phyloP scores from a whole-genome alignment of 2,329 filamentous ascomycete species.

The Remersonia thermophila region DNA sequence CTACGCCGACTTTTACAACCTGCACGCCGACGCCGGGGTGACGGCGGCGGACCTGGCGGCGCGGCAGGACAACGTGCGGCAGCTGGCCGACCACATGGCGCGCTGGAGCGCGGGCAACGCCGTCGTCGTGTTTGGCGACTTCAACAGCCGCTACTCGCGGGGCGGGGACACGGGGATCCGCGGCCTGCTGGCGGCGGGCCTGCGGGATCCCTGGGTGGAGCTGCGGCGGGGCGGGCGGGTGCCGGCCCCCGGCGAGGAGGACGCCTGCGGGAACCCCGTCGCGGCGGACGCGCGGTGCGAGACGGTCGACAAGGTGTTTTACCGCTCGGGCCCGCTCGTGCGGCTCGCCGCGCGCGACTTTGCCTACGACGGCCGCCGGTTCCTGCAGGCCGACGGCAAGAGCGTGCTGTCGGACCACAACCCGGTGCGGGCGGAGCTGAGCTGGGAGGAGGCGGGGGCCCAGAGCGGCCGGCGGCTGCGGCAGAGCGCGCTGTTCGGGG shows the following conservation, averaged over 20 bases:
- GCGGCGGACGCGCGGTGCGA: constrained; percentile 41
- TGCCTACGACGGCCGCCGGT: constrained; percentile 42
- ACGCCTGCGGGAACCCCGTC: constrained; percentile 46
- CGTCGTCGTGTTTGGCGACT: constrained; percentile 53
- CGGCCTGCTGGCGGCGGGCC: constrained; percentile 33
- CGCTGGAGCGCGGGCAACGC: constrained; percentile 45
- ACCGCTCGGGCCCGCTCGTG: constrained; percentile 37
- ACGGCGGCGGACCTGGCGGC: constrained; percentile 40
- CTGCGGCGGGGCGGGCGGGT: constrained; percentile 35
- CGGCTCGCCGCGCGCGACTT: constrained; percentile 36
- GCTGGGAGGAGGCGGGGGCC: too few species aligned
- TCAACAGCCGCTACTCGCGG: constrained; percentile 52
- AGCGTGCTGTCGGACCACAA: constrained; percentile 54
- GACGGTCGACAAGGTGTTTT: constrained; percentile 56
- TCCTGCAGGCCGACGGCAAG: constrained; percentile 44
- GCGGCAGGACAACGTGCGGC: constrained; percentile 45
- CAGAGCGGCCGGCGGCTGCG: constrained; percentile 25
- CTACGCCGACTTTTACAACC: constrained; percentile 52
- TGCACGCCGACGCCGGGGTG: constrained; percentile 53
- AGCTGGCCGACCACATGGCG: constrained; percentile 46
- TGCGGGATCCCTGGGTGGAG: constrained; percentile 50
- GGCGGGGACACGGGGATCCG: constrained; percentile 35
- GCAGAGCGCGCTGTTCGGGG: constrained; percentile 36
- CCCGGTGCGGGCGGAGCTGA: constrained; percentile 45
- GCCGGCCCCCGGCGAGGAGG: constrained; percentile 27